A percentile compares a stretch with the other conserved stretches of the same genome.
Conservation (phyloP, 352 stramenopile genomes). For the Pythium graminicola region DNA sequence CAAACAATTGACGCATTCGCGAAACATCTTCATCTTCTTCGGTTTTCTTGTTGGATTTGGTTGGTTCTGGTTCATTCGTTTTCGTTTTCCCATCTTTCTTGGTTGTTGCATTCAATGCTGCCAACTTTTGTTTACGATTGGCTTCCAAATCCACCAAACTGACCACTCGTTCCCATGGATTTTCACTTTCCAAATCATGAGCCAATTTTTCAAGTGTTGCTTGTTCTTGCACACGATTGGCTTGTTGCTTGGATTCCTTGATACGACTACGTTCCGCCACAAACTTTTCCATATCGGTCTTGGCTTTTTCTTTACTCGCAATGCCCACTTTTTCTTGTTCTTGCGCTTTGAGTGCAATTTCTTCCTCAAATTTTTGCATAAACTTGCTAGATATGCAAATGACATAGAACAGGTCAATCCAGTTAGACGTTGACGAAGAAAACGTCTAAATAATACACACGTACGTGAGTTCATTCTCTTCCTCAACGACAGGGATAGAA, state of each 20-base stretch:
- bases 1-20: slow-evolving; percentile 91
- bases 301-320: slow-evolving; percentile 65
- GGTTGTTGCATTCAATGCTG: slow-evolving; percentile 40
- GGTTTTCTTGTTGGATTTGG: slow-evolving; percentile 38
- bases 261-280: slow-evolving; percentile 73
- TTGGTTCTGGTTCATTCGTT: slow-evolving; percentile 27
- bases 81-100: slow-evolving; percentile 38
- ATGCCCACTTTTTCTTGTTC: slow-evolving; percentile 70
- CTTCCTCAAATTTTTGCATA: slow-evolving; percentile 61
- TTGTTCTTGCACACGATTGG: slow-evolving; percentile 92
- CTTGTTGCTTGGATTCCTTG: slow-evolving; percentile 87
- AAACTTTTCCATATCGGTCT: slow-evolving; percentile 75
- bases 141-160: slow-evolving; percentile 90
- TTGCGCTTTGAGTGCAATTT: slow-evolving; percentile 55
- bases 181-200: slow-evolving; percentile 91
- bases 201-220: slow-evolving; percentile 93
- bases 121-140: slow-evolving; percentile 67
- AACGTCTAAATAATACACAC: slow-evolving; percentile 16
- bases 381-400: slow-evolving; percentile 42
- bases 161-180: slow-evolving; percentile 91
- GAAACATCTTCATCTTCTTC: slow-evolving; percentile 82
- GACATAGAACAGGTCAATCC: background rate
- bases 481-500: slow-evolving; percentile 41
- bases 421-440: too few species aligned
- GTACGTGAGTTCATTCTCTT: slow-evolving; percentile 75